These are phyloP conservation scores for Crataegus laevigata DNA, from an alignment of 306 rosid genomes.

Conservation along the genomic window DNA sequence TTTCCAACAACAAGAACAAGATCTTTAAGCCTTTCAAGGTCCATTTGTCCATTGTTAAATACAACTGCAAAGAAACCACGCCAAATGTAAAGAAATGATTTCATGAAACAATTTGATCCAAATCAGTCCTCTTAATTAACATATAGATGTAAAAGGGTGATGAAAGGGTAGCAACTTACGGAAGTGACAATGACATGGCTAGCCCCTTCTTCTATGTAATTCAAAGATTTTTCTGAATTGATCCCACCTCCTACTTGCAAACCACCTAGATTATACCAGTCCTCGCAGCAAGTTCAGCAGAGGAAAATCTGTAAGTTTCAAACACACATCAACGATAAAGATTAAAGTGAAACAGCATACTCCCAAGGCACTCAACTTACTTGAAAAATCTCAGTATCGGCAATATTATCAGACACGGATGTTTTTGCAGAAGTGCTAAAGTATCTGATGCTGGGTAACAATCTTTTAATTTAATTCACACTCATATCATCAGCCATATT, in stretches of 20 bases:
- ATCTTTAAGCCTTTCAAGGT: conserved; percentile 70
- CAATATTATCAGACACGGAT: not conserved
- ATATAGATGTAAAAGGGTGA: conserved; percentile 1
- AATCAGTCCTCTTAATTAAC: not conserved
- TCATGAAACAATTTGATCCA: not conserved
- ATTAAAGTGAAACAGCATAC: conserved; percentile 3
- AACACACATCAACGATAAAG: conserved; percentile 36
- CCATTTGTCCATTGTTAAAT: conserved; percentile 88
- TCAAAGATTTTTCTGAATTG: conserved; percentile 70
- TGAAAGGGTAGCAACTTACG: conserved; percentile 31
- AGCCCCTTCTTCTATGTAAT: conserved; percentile 81
- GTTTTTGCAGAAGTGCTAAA: not conserved
- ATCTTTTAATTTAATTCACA: not conserved
- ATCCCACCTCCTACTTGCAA: conserved; percentile 97
- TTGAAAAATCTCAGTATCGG: not conserved
- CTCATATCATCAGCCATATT: not conserved
- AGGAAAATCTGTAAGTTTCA: conserved; percentile 53
- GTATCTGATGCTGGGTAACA: not conserved
- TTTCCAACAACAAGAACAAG: conserved; percentile 75
- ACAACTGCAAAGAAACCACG: conserved; percentile 46
- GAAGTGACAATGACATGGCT: conserved; percentile 96
- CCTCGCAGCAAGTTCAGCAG: conserved; percentile 58
- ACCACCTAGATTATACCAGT: conserved; percentile 58
- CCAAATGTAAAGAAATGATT: not conserved
- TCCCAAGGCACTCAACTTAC: not conserved